Conservation (phyloP, 768 basidiomycete genomes). For the Hemileccinum impolitum region DNA sequence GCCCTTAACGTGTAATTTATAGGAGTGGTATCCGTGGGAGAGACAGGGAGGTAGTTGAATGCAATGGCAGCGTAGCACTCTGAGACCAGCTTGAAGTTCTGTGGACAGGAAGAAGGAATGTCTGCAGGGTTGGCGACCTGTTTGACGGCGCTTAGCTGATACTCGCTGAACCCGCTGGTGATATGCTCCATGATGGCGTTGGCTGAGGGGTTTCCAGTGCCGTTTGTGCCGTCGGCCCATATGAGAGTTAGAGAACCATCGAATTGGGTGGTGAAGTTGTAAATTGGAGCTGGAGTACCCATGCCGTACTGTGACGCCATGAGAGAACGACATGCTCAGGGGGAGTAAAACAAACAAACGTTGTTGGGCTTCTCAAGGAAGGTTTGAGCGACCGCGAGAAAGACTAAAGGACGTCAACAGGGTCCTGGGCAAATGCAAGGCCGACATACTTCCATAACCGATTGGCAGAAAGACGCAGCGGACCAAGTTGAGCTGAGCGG, state of each 20-base stretch:
- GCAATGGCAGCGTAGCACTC: slow-evolving; percentile 66
- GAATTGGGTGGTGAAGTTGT: slow-evolving; percentile 45
- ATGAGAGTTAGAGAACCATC: slow-evolving; percentile 51
- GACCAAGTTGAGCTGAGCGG: slow-evolving; percentile 49
- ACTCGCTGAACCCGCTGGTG: slow-evolving; percentile 46
- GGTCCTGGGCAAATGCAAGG: too few species aligned
- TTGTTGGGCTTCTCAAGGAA: slow-evolving; percentile 58
- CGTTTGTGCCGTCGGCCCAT: slow-evolving; percentile 69
- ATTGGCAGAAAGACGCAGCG: slow-evolving; percentile 64
- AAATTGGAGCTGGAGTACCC: slow-evolving; percentile 53
- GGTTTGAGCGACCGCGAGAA: slow-evolving; percentile 60
- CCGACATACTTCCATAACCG: slow-evolving; percentile 45
- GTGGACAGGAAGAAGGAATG: slow-evolving; percentile 58
- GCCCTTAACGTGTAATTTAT: slow-evolving; percentile 70
- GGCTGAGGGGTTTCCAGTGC: slow-evolving; percentile 51
- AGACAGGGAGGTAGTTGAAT: slow-evolving; percentile 55
- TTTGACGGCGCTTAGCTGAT: slow-evolving; percentile 48
- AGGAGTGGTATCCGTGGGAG: slow-evolving; percentile 27
- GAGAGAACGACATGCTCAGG: background rate
- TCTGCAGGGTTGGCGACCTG: slow-evolving; percentile 45
- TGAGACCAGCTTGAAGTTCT: slow-evolving; percentile 70
- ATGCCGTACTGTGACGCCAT: slow-evolving; percentile 50
- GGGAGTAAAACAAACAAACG: slow-evolving; percentile 35
- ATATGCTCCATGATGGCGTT: slow-evolving; percentile 58
- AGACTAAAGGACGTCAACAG: slow-evolving; percentile 31